Percentiles rank a stretch among this genome's conserved stretches.
These are phyloP conservation scores for Tardiomyces blankii DNA, from an alignment of 1,139 yeast genomes.

Conservation along the genomic window DNA sequence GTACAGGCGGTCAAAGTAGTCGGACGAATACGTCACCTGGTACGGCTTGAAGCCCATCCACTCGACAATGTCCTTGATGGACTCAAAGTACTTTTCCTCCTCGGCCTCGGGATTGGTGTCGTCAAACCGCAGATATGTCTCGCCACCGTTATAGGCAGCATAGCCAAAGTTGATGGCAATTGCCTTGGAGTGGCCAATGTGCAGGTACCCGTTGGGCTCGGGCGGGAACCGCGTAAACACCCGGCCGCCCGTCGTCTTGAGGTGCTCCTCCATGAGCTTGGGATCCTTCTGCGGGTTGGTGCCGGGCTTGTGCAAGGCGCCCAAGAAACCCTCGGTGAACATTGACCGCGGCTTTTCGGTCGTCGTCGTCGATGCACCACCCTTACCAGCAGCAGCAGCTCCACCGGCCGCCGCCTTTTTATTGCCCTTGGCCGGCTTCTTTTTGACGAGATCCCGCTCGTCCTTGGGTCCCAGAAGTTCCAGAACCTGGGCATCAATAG, in stretches of 20 bases:
- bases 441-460: conserved; percentile 78
- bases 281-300: conserved; percentile 87
- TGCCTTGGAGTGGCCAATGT: conserved; percentile 97
- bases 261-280: conserved; percentile 70
- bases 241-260: conserved; percentile 63
- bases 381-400: conserved; percentile 20
- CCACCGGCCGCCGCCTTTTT: conserved; percentile 15
- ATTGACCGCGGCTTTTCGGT: conserved; percentile 28
- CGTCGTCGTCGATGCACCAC: conserved; percentile 20
- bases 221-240: conserved; percentile 97
- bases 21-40: conserved; percentile 92
- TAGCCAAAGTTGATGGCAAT: conserved; percentile 94
- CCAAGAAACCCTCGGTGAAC: conserved; percentile 93
- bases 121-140: conserved; percentile 86
- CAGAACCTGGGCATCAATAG: conserved; percentile 65
- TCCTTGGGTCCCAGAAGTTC: conserved; percentile 85
- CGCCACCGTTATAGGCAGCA: conserved; percentile 77
- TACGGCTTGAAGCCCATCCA: conserved; percentile 95
- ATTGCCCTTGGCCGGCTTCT: conserved; percentile 29
- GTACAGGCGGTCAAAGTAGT: conserved; percentile 83
- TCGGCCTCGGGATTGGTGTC: conserved; percentile 99
- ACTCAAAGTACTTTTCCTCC: conserved; percentile 79
- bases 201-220: conserved; percentile 94
- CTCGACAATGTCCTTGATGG: conserved; percentile 70
- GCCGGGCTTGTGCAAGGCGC: conserved; percentile 91